A percentile compares a stretch with the other conserved stretches of the same genome.
Conservation (phyloP, 176 grass and related monocot genomes). For the Rhipidocladum racemiflorum region DNA sequence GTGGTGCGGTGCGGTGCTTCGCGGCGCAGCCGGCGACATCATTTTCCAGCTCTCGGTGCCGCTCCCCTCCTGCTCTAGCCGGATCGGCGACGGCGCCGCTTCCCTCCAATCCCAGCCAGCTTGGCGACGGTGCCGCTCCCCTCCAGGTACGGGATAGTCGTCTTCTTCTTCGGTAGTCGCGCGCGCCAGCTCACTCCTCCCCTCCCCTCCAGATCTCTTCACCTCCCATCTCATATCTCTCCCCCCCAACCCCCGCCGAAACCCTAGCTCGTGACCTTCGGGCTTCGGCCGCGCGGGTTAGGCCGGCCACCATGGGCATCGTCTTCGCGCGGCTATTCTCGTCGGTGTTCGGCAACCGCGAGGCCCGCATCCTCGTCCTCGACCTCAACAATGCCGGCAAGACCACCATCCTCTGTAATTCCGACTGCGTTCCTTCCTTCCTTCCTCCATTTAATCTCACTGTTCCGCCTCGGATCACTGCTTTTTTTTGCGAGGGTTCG, state of each 20-base stretch:
- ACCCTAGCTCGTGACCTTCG: conserved; percentile 11
- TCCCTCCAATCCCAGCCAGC: too few species aligned
- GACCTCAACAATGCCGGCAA: conserved; percentile 98
- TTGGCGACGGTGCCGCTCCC: too few species aligned
- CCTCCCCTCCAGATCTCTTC: conserved; percentile 36
- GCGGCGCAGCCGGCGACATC: too few species aligned
- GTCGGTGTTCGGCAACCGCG: conserved; percentile 88
- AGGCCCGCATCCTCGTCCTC: conserved; percentile 97
- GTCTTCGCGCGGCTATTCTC: conserved; percentile 98
- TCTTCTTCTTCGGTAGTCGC: too few species aligned
- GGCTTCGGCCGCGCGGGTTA: conserved; percentile 31
- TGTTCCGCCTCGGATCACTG: conserved; percentile 7
- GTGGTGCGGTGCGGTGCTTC: too few species aligned
- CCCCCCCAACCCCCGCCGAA: neutral
- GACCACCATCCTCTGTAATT: conserved; percentile 89
- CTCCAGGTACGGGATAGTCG: too few species aligned
- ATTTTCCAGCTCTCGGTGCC: too few species aligned
- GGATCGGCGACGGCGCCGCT: too few species aligned
- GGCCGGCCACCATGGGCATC: conserved; percentile 75
- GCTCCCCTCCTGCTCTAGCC: too few species aligned
- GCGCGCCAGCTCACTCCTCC: conserved; percentile 46
- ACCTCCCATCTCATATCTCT: conserved; percentile 21
- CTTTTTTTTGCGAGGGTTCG: neutral
- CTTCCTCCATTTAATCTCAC: neutral
- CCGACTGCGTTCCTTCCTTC: neutral